Evolutionary conservation across 176 grass and related monocot species (phyloP).

Genomic region (Urochloa ruziziensis): DNA sequence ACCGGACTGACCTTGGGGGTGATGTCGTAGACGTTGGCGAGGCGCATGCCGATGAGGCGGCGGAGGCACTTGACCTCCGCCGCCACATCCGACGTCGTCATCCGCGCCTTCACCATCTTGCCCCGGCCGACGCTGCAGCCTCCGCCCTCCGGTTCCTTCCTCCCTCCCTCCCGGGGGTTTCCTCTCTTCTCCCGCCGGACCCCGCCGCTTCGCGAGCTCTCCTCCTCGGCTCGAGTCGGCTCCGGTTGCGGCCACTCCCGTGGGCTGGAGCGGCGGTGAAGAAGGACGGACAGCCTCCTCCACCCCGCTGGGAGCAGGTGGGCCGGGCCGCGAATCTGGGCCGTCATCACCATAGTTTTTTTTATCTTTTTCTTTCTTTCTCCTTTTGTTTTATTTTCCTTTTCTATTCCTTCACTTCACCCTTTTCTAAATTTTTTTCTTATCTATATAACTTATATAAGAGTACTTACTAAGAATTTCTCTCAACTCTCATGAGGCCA

Average conservation of each 20-base stretch:
- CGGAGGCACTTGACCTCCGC: constrained; percentile 99
- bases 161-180: not conserved
- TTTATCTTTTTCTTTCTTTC: too few relatives aligned
- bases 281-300: too few relatives aligned
- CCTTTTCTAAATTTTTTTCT: too few relatives aligned
- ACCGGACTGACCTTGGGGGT: constrained; percentile 66
- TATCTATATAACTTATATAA: too few relatives aligned
- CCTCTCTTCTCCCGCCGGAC: not conserved
- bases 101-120: constrained; percentile 96
- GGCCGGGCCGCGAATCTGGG: too few relatives aligned
- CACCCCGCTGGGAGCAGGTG: too few relatives aligned
- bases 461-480: too few relatives aligned
- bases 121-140: not conserved
- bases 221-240: not conserved
- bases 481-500: too few relatives aligned
- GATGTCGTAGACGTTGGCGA: constrained; percentile 97
- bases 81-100: constrained; percentile 97
- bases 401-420: too few relatives aligned
- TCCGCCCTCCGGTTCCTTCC: not conserved
- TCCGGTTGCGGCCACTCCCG: not conserved
- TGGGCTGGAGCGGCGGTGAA: too few relatives aligned
- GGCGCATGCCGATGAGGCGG: constrained; percentile 95
- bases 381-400: too few relatives aligned
- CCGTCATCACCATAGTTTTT: too few relatives aligned
- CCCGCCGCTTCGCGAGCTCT: not conserved